Base-by-base conservation (phyloP, 1,284 basidiomycete genomes). In the Wallemia ichthyophaga region DNA sequence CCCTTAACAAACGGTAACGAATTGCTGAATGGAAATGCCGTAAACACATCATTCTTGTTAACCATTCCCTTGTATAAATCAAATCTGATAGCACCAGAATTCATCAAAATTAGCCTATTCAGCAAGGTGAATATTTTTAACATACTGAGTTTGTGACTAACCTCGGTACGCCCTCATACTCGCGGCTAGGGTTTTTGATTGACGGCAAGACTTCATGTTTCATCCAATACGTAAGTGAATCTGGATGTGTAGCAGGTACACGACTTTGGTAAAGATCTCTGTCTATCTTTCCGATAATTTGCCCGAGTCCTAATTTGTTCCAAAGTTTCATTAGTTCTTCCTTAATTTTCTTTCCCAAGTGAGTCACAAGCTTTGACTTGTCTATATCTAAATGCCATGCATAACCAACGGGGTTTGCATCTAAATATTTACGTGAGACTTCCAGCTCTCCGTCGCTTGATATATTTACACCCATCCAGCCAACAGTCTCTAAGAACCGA, bases 401-500 rank as follows among this genome's bases (percentile, higher is more conserved):
- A 61, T 64, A 71, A 62, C 71, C 67, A n/a, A 67, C 64, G 1
- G 69, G 67, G 63, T 73, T 74, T 25, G 69, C 69, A 60, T 75
- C 73, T 27, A 75, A 65, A 64, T 74, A 75, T 5, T 71, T 63
- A 19, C 73, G 62, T 24, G 69, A 66, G 19, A 73, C 68, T 13
- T 66, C 64, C 25, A 73, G 65, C 21, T 56, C 55, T n/a, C 59
- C 60, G n/a, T 65, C 63, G 19, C 65, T 62, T 17, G 63, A 23
- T 1, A 57, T 23, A 5, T 37, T 48, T 11, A 21, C 37, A 19
- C 62, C 62, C 58, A 70, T 67, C 72, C 63, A 67, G 73, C 83
- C 83, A 60, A 88, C 73, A 3, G 85, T 87, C 70, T 89, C 85
- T 79, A 88, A 82, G 68, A 86, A 89, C 25, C 83, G 74, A 56